Evolutionary conservation across 345 rosid genomes (phyloP).

Genomic region (Anacardium occidentale): DNA sequence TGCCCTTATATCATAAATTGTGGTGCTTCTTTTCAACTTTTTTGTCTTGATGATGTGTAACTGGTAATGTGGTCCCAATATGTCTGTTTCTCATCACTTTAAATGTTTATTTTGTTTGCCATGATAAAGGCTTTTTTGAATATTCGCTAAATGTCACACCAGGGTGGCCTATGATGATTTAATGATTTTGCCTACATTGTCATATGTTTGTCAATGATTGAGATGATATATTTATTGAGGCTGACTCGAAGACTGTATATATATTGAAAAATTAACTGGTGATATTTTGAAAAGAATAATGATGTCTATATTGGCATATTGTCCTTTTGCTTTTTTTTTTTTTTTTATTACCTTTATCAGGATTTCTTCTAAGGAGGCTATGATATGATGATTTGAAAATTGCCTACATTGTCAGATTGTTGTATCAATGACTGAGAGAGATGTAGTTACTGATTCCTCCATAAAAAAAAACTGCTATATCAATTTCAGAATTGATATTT

Average conservation of each 20-base stretch:
- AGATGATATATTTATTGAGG: constrained; percentile 11
- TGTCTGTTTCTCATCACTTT: neutral
- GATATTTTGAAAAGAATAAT: neutral
- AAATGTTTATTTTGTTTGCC: neutral
- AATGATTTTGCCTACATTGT: constrained; percentile 10
- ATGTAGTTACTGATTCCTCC: constrained; percentile 16
- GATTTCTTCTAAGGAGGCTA: constrained; percentile 5
- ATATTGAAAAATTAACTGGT: neutral
- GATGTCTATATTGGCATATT: neutral
- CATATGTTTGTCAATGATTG: constrained; percentile 17
- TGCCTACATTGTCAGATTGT: constrained; percentile 20
- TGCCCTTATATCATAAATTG: neutral
- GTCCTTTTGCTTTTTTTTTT: neutral
- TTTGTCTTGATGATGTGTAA: neutral
- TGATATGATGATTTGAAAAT: constrained; percentile 6
- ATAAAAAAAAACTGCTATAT: neutral
- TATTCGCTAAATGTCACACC: neutral
- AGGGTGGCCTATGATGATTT: constrained; percentile 12
- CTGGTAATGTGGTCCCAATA: neutral
- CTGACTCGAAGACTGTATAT: neutral
- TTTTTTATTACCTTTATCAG: no score
- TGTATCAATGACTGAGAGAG: neutral
- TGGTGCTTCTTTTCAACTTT: no score
- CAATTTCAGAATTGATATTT: neutral
- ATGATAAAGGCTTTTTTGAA: no score